Evolutionary conservation across 2,329 filamentous ascomycete genomes (phyloP), one percentile per base, ranked within the genome.

Genomic region (Macroventuria anomochaeta): DNA sequence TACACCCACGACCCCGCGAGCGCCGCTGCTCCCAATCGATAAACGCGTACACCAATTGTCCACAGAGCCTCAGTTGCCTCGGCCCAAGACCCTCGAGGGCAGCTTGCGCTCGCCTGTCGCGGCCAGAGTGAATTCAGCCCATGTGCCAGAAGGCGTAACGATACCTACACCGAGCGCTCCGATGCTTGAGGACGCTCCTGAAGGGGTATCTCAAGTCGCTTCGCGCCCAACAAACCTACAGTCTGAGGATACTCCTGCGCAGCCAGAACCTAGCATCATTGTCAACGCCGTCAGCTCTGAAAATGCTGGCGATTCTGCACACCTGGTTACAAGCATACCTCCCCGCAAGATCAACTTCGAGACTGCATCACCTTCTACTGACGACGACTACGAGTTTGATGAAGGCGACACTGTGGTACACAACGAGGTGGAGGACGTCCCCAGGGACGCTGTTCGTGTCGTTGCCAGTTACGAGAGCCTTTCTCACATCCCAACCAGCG

Each of bases 371-470:
- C 25, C 54, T 10, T 10, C 37, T 12, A 32, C 15, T 13, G 64
- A 70, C n/a, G 64, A 67, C 13, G 69, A 70, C 13, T 69, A 62
- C 2, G 63, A 67, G 3, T 74, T 72, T 32, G 71, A 74, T 15
- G 71, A 73, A 42, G 71, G 65, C 8, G 70, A 73, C 33, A 74
- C 71, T 6, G 59, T 74, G 3, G 56, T 74, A 3, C 70, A 74
- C 36, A 67, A 69, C 36, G 63, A 69, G 5, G 31, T 59, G 6
- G 66, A 65, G 1, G 61, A 63, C 1, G 53, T 40, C 15, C 40
- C 39, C 5, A 40, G 52, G 23, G 50, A 48, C 15, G 36, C 23
- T 3, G 41, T 29, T 21, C 51, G 42, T 12, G 36, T 47, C 2
- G 46, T 53, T 11, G 23, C 52, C 5, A 46, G 34, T 12, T 50